Percentiles rank a stretch among this genome's conserved stretches.
Conservation (phyloP, 2,329 filamentous ascomycete genomes). For the Coniochaeta sp. region DNA sequence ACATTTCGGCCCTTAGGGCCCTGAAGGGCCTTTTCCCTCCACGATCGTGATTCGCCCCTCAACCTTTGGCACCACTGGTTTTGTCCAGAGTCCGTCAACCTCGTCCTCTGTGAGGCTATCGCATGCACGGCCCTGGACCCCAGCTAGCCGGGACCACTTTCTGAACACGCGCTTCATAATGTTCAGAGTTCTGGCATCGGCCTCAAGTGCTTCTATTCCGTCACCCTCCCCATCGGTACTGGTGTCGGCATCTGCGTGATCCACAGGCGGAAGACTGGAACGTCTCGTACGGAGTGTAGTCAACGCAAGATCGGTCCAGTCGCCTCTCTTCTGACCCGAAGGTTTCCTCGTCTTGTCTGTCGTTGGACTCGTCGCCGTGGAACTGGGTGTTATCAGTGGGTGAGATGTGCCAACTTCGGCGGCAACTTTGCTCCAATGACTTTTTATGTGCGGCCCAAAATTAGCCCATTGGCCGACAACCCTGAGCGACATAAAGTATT, state of each 20-base stretch:
- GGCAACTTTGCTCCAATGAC: conserved; percentile 62
- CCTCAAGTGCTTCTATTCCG: conserved; percentile 22
- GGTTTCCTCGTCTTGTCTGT: conserved; percentile 14
- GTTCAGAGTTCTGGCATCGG: conserved; percentile 43
- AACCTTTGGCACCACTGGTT: conserved; percentile 67
- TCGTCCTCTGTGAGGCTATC: conserved; percentile 53
- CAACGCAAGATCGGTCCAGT: conserved; percentile 31
- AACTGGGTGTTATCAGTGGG: conserved; percentile 33
- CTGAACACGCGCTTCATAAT: conserved; percentile 62
- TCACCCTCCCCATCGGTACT: conserved; percentile 15
- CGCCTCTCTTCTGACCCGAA: conserved; percentile 9
- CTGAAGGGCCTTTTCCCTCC: not conserved
- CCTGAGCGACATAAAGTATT: conserved; percentile 85
- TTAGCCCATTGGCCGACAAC: conserved; percentile 74
- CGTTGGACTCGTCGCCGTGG: conserved; percentile 5
- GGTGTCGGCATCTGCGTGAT: conserved; percentile 36
- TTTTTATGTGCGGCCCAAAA: conserved; percentile 54
- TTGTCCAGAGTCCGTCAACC: conserved; percentile 67
- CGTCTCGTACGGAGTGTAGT: conserved; percentile 26
- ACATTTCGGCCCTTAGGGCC: not conserved
- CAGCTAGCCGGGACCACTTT: conserved; percentile 66
- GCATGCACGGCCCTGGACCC: conserved; percentile 46
- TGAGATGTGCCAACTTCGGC: conserved; percentile 48
- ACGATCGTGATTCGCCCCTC: conserved; percentile 66
- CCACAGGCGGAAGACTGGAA: conserved; percentile 24